A percentile compares a stretch with the other conserved stretches of the same genome.
These are phyloP conservation scores for Aspergillus thermomutatus DNA, from an alignment of 2,329 filamentous ascomycete species.

Conservation along the genomic window DNA sequence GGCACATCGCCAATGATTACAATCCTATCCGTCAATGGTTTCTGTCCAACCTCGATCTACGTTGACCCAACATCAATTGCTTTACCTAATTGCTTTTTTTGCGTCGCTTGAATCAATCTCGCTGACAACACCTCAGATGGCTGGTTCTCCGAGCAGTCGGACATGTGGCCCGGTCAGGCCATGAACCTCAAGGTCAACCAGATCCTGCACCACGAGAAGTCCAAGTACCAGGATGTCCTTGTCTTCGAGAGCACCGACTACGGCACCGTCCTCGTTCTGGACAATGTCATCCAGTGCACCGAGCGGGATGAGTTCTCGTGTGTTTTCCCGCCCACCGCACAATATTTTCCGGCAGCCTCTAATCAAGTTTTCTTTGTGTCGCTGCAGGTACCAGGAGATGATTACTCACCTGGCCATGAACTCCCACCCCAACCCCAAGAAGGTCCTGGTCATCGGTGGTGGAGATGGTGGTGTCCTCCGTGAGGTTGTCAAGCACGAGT, in stretches of 20 bases:
- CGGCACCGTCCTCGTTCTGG: conserved; percentile 91
- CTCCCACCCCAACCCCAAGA: conserved; percentile 97
- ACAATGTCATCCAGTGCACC: conserved; percentile 98
- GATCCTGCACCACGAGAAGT: conserved; percentile 98
- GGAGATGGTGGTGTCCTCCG: conserved; percentile 96
- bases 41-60: neutral
- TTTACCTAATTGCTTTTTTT: neutral
- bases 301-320: conserved; percentile 97
- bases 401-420: conserved; percentile 98
- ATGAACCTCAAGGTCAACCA: conserved; percentile 98
- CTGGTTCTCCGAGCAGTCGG: conserved; percentile 98
- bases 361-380: neutral
- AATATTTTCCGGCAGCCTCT: neutral
- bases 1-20: neutral
- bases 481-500: conserved; percentile 98
- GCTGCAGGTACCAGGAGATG: conserved; percentile 88
- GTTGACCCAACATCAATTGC: neutral
- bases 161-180: conserved; percentile 99
- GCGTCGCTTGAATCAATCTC: neutral
- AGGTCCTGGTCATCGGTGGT: conserved; percentile 95
- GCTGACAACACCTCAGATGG: conserved; percentile 66
- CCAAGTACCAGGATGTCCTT: conserved; percentile 97
- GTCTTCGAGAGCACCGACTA: conserved; percentile 98
- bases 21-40: neutral
- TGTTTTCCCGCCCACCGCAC: conserved; percentile 18